Percentiles rank a stretch among this genome's conserved stretches.
phyloP scores from a whole-genome alignment of 257 asterid genomes.

The Przewalskia tangutica region DNA sequence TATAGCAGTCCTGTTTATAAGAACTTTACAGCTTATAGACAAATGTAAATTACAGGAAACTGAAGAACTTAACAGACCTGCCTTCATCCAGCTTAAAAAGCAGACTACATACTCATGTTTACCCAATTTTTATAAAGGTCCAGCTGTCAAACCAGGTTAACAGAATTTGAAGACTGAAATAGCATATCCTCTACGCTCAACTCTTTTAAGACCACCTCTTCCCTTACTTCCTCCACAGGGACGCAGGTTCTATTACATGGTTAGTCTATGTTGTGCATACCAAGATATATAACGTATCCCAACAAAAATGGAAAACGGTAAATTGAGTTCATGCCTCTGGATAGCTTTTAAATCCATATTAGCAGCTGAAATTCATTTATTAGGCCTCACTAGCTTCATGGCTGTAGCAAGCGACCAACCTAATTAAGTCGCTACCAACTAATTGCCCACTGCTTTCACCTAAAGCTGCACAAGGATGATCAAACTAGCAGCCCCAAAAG shows the following conservation, averaged over 20 bases:
- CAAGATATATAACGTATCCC: not conserved
- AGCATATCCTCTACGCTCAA: not conserved
- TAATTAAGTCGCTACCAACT: not conserved
- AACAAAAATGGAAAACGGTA: not conserved
- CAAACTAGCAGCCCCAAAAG: not conserved
- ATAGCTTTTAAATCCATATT: not conserved
- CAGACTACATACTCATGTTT: not conserved
- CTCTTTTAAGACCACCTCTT: not conserved
- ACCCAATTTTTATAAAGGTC: not conserved
- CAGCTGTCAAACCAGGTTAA: not conserved
- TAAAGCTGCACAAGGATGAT: not conserved
- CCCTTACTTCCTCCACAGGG: not conserved
- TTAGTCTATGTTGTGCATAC: not conserved
- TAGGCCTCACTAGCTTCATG: not conserved
- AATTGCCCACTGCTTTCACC: not conserved
- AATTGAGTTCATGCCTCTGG: not conserved
- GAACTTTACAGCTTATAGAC: not conserved
- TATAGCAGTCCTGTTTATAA: not conserved
- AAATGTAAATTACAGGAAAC: not conserved
- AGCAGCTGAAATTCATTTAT: not conserved
- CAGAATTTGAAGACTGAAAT: not conserved
- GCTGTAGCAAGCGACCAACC: not conserved
- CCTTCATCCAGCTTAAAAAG: not conserved
- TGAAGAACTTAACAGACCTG: not conserved
- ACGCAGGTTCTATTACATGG: not conserved